Evolutionary conservation across 2,329 filamentous ascomycete species (phyloP), one percentile per base, ranked within the genome.

Genomic region (Xylariales sp.): DNA sequence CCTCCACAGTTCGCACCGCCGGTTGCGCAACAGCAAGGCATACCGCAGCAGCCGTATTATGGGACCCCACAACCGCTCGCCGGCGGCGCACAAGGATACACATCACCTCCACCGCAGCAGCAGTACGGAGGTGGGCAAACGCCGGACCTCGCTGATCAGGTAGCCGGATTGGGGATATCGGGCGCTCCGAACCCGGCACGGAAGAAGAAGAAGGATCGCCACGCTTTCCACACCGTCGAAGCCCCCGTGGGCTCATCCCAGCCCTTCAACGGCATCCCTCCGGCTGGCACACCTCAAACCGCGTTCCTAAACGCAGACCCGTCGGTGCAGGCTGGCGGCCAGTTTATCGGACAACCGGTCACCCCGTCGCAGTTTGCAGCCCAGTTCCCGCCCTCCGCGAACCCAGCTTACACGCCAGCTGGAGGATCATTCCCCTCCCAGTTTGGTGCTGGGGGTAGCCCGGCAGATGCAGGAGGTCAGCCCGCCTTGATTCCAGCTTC

Each of bases 181-280:
- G 68, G 74, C 29, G 63, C 70, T 19, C 67, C 70, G 24, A 59
- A 76, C 33, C 67, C 68, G 3, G 65, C 64, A 40, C 74, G 80
- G 59, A 85, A 72, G 62, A 88, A 90, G 73, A 97, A 95, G 79
- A 96, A 95, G 74, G 85, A 96, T 60, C 80, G 88, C 42, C 91
- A 97, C 65, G 91, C 90, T 46, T 86, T 95, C 62, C 91, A 97
- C 61, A 83, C 80, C 27, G 78, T 97, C 37, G 88, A 91, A 47
- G 79, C 85, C 16, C 73, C 82, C 11, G 72, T 72, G 5, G 79
- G 81, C 34, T 80, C 79, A 23, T 79, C 82, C 5, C 80, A 85
- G 54, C 67, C 79, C 10, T 86, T 85, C 65, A 83, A 83, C 56
- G 83, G 79, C 44, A 78, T 83, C 54, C 78, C 81, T 2, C 71